These are phyloP conservation scores for Porcisia hertigi DNA, from an alignment of 208 protist genomes.

Conservation along the genomic window DNA sequence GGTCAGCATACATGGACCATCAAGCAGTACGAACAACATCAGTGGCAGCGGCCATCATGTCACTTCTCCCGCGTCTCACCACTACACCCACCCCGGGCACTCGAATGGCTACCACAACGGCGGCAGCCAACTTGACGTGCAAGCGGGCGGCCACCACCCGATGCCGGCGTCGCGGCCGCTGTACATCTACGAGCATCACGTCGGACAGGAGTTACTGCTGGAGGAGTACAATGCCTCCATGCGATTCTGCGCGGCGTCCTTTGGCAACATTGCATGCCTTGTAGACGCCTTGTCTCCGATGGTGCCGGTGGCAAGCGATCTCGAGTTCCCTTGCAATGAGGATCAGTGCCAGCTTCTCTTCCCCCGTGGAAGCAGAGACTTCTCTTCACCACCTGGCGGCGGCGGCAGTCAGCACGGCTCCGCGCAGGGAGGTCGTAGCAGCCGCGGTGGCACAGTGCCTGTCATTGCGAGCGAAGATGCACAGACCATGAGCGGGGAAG, in stretches of 20 bases:
- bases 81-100: constrained; percentile 9
- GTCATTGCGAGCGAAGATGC: background rate
- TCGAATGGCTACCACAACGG: constrained; percentile 1
- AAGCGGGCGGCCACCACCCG: constrained; percentile 11
- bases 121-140: constrained; percentile 5
- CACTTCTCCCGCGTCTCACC: constrained; percentile 12
- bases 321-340: constrained; percentile 49
- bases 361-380: background rate
- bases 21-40: background rate
- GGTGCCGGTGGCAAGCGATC: constrained; percentile 46
- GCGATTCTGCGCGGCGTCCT: constrained; percentile 44
- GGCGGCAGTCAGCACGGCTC: constrained; percentile 20
- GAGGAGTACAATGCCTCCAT: constrained; percentile 63
- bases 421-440: constrained; percentile 12
- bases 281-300: constrained; percentile 65
- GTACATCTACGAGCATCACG: constrained; percentile 73
- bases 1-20: constrained; percentile 10
- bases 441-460: background rate
- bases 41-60: constrained; percentile 8
- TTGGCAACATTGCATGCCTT: constrained; percentile 80
- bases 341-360: constrained; percentile 27
- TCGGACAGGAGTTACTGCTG: constrained; percentile 56
- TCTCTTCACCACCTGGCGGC: background rate
- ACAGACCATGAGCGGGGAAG: constrained; percentile 2
- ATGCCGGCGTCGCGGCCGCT: constrained; percentile 9